These are phyloP conservation scores for Zoysia japonica DNA, from an alignment of 176 grass and related monocot genomes.

Conservation along the genomic window DNA sequence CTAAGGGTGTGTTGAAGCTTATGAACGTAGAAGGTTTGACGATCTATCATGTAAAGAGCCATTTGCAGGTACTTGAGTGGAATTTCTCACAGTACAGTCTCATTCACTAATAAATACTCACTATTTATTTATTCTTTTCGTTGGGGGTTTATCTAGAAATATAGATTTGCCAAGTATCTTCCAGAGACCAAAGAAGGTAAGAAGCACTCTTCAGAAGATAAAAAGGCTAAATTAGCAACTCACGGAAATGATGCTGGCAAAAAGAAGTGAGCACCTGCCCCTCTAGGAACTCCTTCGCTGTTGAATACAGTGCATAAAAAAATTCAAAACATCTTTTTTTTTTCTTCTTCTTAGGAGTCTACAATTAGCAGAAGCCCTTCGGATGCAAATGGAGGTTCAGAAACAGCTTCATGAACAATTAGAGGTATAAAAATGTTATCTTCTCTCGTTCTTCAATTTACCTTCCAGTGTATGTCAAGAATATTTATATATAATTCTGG, in stretches of 20 bases:
- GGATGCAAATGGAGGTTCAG: conserved; percentile 89
- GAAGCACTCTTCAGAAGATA: conserved; percentile 56
- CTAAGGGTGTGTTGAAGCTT: conserved; percentile 84
- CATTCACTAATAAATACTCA: not conserved
- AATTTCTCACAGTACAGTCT: conserved; percentile 1
- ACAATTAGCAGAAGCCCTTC: conserved; percentile 67
- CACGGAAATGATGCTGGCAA: conserved; percentile 35
- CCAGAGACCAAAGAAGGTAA: conserved; percentile 87
- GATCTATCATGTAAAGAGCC: conserved; percentile 95
- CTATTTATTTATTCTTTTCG: not conserved
- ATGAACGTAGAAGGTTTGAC: conserved; percentile 90
- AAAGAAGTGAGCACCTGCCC: conserved; percentile 54
- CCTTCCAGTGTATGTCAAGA: too few relatives aligned
- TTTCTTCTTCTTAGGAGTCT: conserved; percentile 44
- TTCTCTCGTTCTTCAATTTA: too few relatives aligned
- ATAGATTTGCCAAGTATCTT: conserved; percentile 64
- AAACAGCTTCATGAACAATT: conserved; percentile 89
- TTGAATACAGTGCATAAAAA: not conserved
- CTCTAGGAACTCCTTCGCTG: not conserved
- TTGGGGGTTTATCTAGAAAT: conserved; percentile 56
- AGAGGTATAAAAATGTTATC: conserved; percentile 42
- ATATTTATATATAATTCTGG: too few relatives aligned
- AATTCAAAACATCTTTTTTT: not conserved
- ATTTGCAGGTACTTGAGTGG: conserved; percentile 70
- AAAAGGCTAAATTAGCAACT: conserved; percentile 39